Percentiles rank a stretch among this genome's conserved stretches.
These are phyloP conservation scores for Pulveroboletus sp. DNA, from an alignment of 768 basidiomycete species.

Conservation along the genomic window DNA sequence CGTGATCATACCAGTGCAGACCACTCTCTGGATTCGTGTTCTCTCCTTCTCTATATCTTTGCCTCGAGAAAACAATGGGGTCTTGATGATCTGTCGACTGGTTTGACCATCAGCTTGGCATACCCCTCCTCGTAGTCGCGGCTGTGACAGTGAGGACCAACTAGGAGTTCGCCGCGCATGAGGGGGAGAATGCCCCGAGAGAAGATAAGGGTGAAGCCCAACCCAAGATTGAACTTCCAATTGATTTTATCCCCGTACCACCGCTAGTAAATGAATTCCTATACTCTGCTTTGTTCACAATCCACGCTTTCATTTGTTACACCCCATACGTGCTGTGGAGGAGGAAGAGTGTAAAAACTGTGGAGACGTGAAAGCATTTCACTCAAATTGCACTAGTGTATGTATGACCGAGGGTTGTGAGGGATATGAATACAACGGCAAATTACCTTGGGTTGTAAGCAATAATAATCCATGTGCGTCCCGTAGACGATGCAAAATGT, in stretches of 20 bases:
- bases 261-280: no score
- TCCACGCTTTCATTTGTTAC: not conserved
- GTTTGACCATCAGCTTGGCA: conserved; percentile 19
- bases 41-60: not conserved
- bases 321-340: not conserved
- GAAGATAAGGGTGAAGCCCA: not conserved
- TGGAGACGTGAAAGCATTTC: conserved; percentile 6
- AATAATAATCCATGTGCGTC: conserved; percentile 17
- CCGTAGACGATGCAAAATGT: conserved; percentile 13
- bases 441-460: conserved; percentile 25
- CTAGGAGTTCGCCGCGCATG: conserved; percentile 11
- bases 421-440: conserved; percentile 18
- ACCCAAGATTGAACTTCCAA: not conserved
- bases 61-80: conserved; percentile 18
- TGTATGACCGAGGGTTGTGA: conserved; percentile 12
- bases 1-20: conserved; percentile 12
- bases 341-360: not conserved
- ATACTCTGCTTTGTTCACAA: not conserved
- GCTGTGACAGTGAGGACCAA: conserved; percentile 16
- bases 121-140: conserved; percentile 17
- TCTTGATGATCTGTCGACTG: conserved; percentile 23
- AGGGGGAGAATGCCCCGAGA: not conserved
- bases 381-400: conserved; percentile 11
- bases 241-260: not conserved
- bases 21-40: conserved; percentile 29